Evolutionary conservation across 306 rosid genomes (phyloP), one percentile per base, ranked within the genome.

Genomic region (Lathyrus tuberosus): DNA sequence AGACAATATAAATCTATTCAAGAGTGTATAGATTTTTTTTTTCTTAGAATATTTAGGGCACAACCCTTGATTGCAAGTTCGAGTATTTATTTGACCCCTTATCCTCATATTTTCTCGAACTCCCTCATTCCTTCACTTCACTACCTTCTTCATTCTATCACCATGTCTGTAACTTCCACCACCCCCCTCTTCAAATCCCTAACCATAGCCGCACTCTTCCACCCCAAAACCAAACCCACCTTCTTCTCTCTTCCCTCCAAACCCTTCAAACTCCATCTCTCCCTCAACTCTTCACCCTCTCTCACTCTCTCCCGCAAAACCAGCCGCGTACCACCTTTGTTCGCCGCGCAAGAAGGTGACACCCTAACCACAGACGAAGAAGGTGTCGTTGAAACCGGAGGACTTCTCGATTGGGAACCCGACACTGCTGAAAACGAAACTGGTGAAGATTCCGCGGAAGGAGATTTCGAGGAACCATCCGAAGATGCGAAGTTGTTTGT

Each of bases 401-500:
- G 80, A 3, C 51, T 80, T 58, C 69, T 82, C 15, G 82, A 69
- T 43, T 87, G 87, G 90, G 85, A 74, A 30, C 65, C 75, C 4
- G 5, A 4, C 4, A 4, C 33, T 3, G 33, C 15, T 3, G 16
- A 24, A 54, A 22, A n/a, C 2, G 35, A 20, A 10, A 78, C 74
- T 17, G 84, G 70, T 40, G 85, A 59, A 2, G 76, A 35, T 9
- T 76, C 42, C 0, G 77, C 33, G 9, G 83, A 52, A 57, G 88
- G 68, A 53, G 52, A 49, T 14, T 84, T 40, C 12, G 69, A 26
- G 0, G 97, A 91, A 40, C 92, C 95, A 0, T 78, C 89, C 0
- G 99, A 95, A 77, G 99, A 91, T 1, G 99, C 99, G 0, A 95
- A 89, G 65, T 31, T 95, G n/a, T 95, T 86, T 66, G 93, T 91